A percentile compares a stretch with the other conserved stretches of the same genome.
Conservation (phyloP, 2,329 filamentous ascomycete species). For the Dactylonectria estremocensis region DNA sequence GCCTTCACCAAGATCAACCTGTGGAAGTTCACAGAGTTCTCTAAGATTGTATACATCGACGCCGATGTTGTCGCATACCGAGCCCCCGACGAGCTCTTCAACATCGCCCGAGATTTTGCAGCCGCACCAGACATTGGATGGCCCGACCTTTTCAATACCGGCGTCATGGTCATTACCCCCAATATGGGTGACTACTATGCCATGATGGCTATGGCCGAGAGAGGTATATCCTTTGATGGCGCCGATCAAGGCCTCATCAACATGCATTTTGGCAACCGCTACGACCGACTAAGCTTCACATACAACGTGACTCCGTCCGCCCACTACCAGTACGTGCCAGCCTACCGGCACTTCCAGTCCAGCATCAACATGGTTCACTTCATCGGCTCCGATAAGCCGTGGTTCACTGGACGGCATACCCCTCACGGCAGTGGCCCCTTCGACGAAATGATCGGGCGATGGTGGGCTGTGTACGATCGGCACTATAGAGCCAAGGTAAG, state of each 20-base stretch:
- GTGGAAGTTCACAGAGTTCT: slow-evolving; percentile 92
- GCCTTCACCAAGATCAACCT: slow-evolving; percentile 97
- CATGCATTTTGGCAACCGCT: slow-evolving; percentile 89
- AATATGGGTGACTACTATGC: slow-evolving; percentile 91
- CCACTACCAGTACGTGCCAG: slow-evolving; percentile 97
- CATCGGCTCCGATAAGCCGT: slow-evolving; percentile 93
- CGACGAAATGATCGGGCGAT: slow-evolving; percentile 86
- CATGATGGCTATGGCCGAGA: slow-evolving; percentile 85
- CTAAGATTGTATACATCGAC: slow-evolving; percentile 94
- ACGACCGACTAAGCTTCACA: slow-evolving; percentile 90
- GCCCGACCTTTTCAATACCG: slow-evolving; percentile 99
- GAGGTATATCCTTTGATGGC: slow-evolving; percentile 94
- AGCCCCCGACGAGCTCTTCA: slow-evolving; percentile 93
- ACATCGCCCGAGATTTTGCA: slow-evolving; percentile 71
- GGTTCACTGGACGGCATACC: slow-evolving; percentile 76
- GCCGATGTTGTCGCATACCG: slow-evolving; percentile 93
- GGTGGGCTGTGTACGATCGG: slow-evolving; percentile 95
- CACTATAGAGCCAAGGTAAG: slow-evolving; percentile 78
- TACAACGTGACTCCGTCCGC: slow-evolving; percentile 98
- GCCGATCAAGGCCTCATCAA: slow-evolving; percentile 97
- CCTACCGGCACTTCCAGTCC: slow-evolving; percentile 92
- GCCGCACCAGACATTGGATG: slow-evolving; percentile 96
- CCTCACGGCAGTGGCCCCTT: slow-evolving; percentile 75
- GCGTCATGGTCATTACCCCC: slow-evolving; percentile 92
- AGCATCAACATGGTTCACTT: slow-evolving; percentile 94